Percentiles rank a stretch among this genome's conserved stretches.
Evolutionary conservation across 2,329 filamentous ascomycete genomes (phyloP).

Genomic region (Aspergillus ruber): DNA sequence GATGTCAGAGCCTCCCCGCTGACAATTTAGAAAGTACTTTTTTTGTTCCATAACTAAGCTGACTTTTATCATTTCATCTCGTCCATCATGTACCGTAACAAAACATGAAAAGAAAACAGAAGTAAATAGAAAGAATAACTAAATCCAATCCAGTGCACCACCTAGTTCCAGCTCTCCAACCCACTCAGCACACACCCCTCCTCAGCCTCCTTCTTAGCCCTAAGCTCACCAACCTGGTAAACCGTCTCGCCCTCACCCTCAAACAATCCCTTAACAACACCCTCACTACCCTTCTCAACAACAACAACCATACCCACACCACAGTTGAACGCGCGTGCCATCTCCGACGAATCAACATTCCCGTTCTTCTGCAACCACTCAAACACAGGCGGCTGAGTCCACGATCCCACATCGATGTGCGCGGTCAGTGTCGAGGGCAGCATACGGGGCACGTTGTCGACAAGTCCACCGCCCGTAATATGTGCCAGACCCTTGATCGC

Average conservation of each 20-base stretch:
- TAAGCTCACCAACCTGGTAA: slow-evolving; percentile 66
- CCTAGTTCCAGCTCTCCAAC: slow-evolving; percentile 43
- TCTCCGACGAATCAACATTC: slow-evolving; percentile 68
- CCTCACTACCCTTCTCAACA: slow-evolving; percentile 60
- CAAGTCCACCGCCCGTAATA: slow-evolving; percentile 89
- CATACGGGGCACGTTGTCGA: slow-evolving; percentile 93
- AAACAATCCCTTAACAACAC: slow-evolving; percentile 55
- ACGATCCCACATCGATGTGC: slow-evolving; percentile 69
- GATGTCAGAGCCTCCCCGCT: background rate
- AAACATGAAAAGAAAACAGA: slow-evolving; percentile 6
- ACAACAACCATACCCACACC: slow-evolving; percentile 92
- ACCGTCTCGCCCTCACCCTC: slow-evolving; percentile 68
- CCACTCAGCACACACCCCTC: slow-evolving; percentile 60
- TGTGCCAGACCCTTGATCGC: slow-evolving; percentile 85
- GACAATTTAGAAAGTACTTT: background rate
- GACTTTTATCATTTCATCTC: too few relatives aligned
- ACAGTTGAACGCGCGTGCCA: slow-evolving; percentile 90
- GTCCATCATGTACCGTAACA: background rate
- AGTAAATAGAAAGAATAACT: background rate
- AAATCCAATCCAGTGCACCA: too few relatives aligned
- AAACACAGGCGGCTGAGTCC: slow-evolving; percentile 74
- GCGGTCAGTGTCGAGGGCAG: slow-evolving; percentile 72
- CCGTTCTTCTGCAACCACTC: slow-evolving; percentile 71
- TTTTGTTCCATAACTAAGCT: background rate
- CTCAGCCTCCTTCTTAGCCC: slow-evolving; percentile 46